Conservation (phyloP, 2,329 filamentous ascomycete genomes). For the Chrysoporthe deuterocubensis region DNA sequence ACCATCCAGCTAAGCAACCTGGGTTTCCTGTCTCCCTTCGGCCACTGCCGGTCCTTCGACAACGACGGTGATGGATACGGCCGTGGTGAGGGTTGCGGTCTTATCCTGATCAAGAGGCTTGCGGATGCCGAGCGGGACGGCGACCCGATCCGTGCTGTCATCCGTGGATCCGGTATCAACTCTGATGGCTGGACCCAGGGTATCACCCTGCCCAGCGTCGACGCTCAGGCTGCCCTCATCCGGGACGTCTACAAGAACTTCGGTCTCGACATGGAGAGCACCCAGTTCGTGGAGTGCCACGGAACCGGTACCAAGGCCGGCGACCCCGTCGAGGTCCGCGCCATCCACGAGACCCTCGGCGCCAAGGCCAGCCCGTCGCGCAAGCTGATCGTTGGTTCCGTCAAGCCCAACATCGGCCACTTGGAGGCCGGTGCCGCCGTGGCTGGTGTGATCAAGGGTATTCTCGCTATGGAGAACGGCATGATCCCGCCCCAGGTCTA, state of each 20-base stretch:
- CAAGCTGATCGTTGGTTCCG: slow-evolving; percentile 36
- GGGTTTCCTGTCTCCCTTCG: slow-evolving; percentile 31
- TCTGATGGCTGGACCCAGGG: slow-evolving; percentile 59
- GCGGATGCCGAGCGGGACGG: slow-evolving; percentile 58
- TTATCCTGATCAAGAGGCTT: slow-evolving; percentile 60
- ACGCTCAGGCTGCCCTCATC: slow-evolving; percentile 42
- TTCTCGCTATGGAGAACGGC: slow-evolving; percentile 45
- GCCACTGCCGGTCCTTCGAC: slow-evolving; percentile 56
- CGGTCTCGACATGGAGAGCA: slow-evolving; percentile 23
- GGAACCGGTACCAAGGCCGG: slow-evolving; percentile 43
- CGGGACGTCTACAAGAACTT: slow-evolving; percentile 36
- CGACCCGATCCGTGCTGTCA: slow-evolving; percentile 58
- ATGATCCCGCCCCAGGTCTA: slow-evolving; percentile 47
- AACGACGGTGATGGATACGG: slow-evolving; percentile 62
- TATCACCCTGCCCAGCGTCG: slow-evolving; percentile 35
- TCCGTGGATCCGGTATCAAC: slow-evolving; percentile 55
- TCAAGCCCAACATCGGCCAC: slow-evolving; percentile 49
- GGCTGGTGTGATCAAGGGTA: slow-evolving; percentile 48
- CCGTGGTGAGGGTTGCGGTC: slow-evolving; percentile 61
- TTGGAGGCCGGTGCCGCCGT: slow-evolving; percentile 49
- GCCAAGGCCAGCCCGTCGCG: slow-evolving; percentile 13
- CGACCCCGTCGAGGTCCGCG: slow-evolving; percentile 42
- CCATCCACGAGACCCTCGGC: slow-evolving; percentile 29
- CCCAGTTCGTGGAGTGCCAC: slow-evolving; percentile 40
- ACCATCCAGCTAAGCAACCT: slow-evolving; percentile 24